A percentile compares a stretch with the other conserved stretches of the same genome.
These are phyloP conservation scores for Sparassis latifolia DNA, from an alignment of 1,284 basidiomycete genomes.

Conservation along the genomic window DNA sequence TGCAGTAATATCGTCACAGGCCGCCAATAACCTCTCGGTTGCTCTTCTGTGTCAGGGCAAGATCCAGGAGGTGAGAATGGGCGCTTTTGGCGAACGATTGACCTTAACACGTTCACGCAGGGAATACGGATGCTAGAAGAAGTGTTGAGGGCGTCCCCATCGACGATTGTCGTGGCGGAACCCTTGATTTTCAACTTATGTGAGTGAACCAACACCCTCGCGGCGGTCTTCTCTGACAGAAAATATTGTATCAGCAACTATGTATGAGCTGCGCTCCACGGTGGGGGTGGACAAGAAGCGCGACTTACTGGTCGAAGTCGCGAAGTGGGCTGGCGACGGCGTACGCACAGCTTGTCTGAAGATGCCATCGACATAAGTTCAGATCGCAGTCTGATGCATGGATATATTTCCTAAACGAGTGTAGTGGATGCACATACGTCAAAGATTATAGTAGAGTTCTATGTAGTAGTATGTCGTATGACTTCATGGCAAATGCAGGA, in stretches of 20 bases:
- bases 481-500: background rate
- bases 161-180: conserved; percentile 64
- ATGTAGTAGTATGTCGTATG: conserved; percentile 11
- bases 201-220: conserved; percentile 29
- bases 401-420: conserved; percentile 16
- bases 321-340: conserved; percentile 79
- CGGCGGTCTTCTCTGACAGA: background rate
- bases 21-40: conserved; percentile 74
- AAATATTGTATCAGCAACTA: conserved; percentile 44
- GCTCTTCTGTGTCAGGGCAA: conserved; percentile 62
- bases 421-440: conserved; percentile 17
- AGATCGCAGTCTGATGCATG: background rate
- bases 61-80: conserved; percentile 53
- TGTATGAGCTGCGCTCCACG: conserved; percentile 72
- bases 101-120: conserved; percentile 24
- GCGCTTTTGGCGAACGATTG: background rate
- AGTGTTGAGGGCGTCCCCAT: conserved; percentile 55
- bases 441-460: conserved; percentile 13
- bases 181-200: conserved; percentile 79
- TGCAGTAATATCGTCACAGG: conserved; percentile 32
- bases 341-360: conserved; percentile 73
- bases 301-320: conserved; percentile 63
- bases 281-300: conserved; percentile 68
- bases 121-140: conserved; percentile 62
- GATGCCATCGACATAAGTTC: conserved; percentile 47